Percentiles rank a stretch among this genome's conserved stretches.
These are phyloP conservation scores for Herpetospermum pedunculosum DNA, from an alignment of 306 rosid species.

Conservation along the genomic window DNA sequence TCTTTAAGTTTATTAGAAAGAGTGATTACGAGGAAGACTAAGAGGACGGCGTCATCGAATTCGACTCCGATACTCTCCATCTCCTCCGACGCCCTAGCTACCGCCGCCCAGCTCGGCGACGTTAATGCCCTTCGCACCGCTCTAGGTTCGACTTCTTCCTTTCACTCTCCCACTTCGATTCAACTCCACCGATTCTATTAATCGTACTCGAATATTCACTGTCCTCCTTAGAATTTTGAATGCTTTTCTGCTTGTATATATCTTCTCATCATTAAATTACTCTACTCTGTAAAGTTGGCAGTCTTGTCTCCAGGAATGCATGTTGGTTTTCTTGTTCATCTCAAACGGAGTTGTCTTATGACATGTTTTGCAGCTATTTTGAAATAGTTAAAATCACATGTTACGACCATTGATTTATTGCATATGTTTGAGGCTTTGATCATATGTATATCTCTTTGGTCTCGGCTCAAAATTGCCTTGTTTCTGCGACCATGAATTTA, in stretches of 20 bases:
- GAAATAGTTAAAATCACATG: too few relatives aligned
- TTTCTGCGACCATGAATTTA: too few relatives aligned
- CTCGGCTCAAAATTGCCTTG: too few relatives aligned
- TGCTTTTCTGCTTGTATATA: neutral
- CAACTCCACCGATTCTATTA: neutral
- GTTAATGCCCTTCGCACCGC: constrained; percentile 48
- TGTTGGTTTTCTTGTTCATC: neutral
- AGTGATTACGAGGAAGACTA: constrained; percentile 52
- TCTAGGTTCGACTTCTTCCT: constrained; percentile 35
- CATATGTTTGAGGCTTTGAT: too few relatives aligned
- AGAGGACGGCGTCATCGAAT: constrained; percentile 33
- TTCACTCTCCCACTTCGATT: neutral
- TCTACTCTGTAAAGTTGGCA: neutral
- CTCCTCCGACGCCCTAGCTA: constrained; percentile 63
- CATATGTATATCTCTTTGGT: too few relatives aligned
- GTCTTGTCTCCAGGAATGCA: neutral
- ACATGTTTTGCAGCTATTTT: too few relatives aligned
- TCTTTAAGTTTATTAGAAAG: too few relatives aligned
- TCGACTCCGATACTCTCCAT: constrained; percentile 45
- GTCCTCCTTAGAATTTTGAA: neutral
- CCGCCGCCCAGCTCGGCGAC: constrained; percentile 56
- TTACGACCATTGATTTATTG: too few relatives aligned
- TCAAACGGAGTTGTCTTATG: neutral
- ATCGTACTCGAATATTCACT: neutral
- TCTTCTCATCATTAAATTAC: neutral